A percentile compares a stretch with the other conserved stretches of the same genome.
These are phyloP conservation scores for Suillus clintonianus DNA, from an alignment of 768 basidiomycete species.

Conservation along the genomic window DNA sequence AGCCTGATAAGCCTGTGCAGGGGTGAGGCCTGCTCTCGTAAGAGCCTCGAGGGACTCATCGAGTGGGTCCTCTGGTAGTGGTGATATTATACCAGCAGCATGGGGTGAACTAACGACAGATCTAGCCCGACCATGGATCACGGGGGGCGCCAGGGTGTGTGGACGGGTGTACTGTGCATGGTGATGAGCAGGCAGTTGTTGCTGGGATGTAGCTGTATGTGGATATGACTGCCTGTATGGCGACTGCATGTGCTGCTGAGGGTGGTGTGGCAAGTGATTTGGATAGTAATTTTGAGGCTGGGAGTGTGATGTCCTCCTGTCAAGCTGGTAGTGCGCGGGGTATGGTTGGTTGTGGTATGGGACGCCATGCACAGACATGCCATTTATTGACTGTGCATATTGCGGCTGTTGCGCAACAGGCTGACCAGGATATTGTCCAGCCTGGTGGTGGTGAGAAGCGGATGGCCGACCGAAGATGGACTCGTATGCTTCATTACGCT, in stretches of 20 bases:
- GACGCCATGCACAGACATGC: slow-evolving; percentile 20
- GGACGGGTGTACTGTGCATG: slow-evolving; percentile 23
- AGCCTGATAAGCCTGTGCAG: slow-evolving; percentile 81
- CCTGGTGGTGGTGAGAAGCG: slow-evolving; percentile 52
- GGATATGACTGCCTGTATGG: slow-evolving; percentile 40
- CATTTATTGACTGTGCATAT: slow-evolving; percentile 8
- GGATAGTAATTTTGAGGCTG: slow-evolving; percentile 26
- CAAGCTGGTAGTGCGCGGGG: slow-evolving; percentile 40
- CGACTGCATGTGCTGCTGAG: slow-evolving; percentile 16
- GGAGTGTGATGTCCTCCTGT: slow-evolving; percentile 51
- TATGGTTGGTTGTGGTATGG: slow-evolving; percentile 37
- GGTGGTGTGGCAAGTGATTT: slow-evolving; percentile 17
- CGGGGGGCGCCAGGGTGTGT: slow-evolving; percentile 40
- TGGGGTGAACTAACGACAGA: slow-evolving; percentile 49
- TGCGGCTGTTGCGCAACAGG: slow-evolving; percentile 19
- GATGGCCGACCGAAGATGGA: slow-evolving; percentile 84
- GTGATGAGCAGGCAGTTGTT: slow-evolving; percentile 16
- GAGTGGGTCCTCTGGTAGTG: slow-evolving; percentile 51
- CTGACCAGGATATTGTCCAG: slow-evolving; percentile 2
- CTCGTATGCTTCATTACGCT: slow-evolving; percentile 81
- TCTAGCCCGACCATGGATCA: slow-evolving; percentile 46
- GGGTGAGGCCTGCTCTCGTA: slow-evolving; percentile 59
- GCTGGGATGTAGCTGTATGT: slow-evolving; percentile 34
- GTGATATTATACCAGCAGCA: slow-evolving; percentile 45
- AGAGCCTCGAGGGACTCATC: slow-evolving; percentile 47